Conservation (phyloP, 306 rosid species). For the Quercus rubra region DNA sequence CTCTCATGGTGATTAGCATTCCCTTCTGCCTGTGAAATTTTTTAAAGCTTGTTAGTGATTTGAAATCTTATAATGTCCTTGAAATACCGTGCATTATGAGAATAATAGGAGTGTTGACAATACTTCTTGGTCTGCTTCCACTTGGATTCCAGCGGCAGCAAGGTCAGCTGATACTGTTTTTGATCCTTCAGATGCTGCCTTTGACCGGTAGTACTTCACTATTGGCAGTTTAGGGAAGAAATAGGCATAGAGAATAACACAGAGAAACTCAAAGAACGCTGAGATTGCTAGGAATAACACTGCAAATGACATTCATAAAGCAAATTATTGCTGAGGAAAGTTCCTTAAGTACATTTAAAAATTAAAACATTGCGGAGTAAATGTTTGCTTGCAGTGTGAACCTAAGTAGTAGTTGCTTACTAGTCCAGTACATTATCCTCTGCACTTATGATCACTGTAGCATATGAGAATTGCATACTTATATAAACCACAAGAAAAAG, state of each 20-base stretch:
- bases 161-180: conserved; percentile 81
- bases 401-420: neutral
- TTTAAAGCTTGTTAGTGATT: neutral
- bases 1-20: conserved; percentile 27
- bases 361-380: neutral
- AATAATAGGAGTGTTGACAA: neutral
- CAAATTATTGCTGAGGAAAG: neutral
- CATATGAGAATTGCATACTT: neutral
- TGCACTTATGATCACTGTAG: neutral
- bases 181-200: conserved; percentile 81
- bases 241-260: conserved; percentile 61
- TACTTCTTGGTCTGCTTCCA: conserved; percentile 40
- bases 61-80: neutral
- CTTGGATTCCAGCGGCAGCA: conserved; percentile 66
- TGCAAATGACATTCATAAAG: conserved; percentile 29
- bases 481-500: too few relatives aligned
- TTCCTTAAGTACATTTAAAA: neutral
- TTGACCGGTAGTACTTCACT: conserved; percentile 69
- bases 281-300: conserved; percentile 64
- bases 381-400: too few relatives aligned
- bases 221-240: conserved; percentile 72
- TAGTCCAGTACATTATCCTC: neutral
- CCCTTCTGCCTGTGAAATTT: conserved; percentile 35
- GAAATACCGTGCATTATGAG: neutral
- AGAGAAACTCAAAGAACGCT: conserved; percentile 48